Percentiles rank a stretch among this genome's conserved stretches.
These are phyloP conservation scores for Oryza nivara DNA, from an alignment of 176 grass and related monocot species.

Conservation along the genomic window DNA sequence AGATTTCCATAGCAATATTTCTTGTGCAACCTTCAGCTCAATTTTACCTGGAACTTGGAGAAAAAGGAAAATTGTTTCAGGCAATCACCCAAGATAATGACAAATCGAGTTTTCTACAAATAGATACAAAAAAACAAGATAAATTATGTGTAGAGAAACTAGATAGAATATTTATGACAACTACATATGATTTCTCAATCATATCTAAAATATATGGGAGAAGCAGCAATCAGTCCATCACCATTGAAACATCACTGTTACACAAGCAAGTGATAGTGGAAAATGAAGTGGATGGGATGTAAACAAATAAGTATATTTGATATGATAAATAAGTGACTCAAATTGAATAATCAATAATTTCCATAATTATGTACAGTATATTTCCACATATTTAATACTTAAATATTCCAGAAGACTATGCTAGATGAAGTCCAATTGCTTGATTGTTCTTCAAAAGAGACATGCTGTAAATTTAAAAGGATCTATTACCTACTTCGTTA, in stretches of 20 bases:
- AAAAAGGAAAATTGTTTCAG: slow-evolving; percentile 23
- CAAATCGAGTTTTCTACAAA: not conserved
- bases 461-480: not conserved
- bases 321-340: not conserved
- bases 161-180: not conserved
- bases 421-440: not conserved
- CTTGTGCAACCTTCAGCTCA: not conserved
- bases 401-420: not conserved
- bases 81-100: not conserved
- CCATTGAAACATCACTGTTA: not conserved
- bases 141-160: not conserved
- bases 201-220: not conserved
- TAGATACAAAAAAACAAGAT: not conserved
- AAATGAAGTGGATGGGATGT: not conserved
- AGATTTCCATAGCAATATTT: slow-evolving; percentile 4
- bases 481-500: not conserved
- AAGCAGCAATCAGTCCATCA: not conserved
- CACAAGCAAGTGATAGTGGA: not conserved
- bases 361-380: not conserved
- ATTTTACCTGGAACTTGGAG: slow-evolving; percentile 6
- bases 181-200: not conserved
- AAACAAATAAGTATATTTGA: not conserved
- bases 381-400: too few relatives aligned
- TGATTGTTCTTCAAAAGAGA: slow-evolving; percentile 3
- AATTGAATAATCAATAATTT: not conserved